Percentiles rank a stretch among this genome's conserved stretches.
Evolutionary conservation across 306 rosid genomes (phyloP).

Genomic region (Prunus armeniaca): DNA sequence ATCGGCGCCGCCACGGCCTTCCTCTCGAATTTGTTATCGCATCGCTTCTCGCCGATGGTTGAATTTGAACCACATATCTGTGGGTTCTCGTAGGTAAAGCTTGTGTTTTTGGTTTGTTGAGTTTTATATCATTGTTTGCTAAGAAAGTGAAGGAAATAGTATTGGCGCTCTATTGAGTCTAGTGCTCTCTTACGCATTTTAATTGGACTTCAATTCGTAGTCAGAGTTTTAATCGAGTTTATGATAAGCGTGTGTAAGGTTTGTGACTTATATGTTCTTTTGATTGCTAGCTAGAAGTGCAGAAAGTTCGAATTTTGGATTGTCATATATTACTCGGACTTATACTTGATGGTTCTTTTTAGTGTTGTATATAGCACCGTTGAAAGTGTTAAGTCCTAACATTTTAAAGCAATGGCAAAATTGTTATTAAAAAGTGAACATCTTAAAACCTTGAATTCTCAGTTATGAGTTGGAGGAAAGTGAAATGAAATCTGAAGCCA

Average conservation of each 20-base stretch:
- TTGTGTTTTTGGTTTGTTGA: background rate
- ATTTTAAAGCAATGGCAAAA: background rate
- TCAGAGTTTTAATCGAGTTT: background rate
- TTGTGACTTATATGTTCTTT: background rate
- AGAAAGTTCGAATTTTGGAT: background rate
- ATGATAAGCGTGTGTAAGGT: background rate
- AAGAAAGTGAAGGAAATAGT: background rate
- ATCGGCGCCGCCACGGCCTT: slow-evolving; percentile 19
- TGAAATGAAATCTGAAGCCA: background rate
- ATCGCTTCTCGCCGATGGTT: slow-evolving; percentile 58
- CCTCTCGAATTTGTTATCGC: slow-evolving; percentile 60
- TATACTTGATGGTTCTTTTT: background rate
- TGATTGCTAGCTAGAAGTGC: slow-evolving; percentile 1
- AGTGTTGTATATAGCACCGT: background rate
- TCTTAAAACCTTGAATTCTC: background rate
- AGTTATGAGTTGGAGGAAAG: background rate
- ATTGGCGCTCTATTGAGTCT: background rate
- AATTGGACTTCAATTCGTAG: background rate
- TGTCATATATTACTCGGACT: background rate
- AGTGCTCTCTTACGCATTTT: background rate
- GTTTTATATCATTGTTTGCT: background rate
- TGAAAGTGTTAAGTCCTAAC: background rate
- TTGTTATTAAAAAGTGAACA: background rate
- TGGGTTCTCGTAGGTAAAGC: slow-evolving; percentile 40
- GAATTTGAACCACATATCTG: slow-evolving; percentile 29